Evolutionary conservation across 2,329 filamentous ascomycete genomes (phyloP).

Genomic region (Fusarium aywerte): DNA sequence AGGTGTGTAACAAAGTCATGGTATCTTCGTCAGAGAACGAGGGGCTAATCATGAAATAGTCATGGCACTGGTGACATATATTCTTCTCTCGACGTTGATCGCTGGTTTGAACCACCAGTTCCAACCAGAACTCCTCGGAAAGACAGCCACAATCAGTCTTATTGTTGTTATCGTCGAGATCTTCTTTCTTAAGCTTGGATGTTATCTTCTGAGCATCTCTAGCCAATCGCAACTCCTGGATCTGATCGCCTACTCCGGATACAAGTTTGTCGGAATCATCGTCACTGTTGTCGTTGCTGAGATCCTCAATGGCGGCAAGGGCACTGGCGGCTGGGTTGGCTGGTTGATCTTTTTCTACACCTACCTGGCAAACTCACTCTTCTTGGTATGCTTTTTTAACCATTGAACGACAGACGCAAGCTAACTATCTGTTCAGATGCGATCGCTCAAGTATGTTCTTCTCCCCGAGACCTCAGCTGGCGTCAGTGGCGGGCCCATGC

Average conservation of each 20-base stretch:
- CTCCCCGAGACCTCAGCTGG: conserved; percentile 82
- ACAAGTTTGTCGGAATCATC: conserved; percentile 98
- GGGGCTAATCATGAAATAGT: conserved; percentile 58
- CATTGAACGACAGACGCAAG: background rate
- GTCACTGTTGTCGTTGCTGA: conserved; percentile 84
- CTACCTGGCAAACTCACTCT: conserved; percentile 93
- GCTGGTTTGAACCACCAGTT: conserved; percentile 92
- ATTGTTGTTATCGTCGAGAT: conserved; percentile 89
- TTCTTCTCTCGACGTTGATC: conserved; percentile 89
- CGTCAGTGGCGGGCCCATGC: conserved; percentile 71
- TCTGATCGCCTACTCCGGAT: conserved; percentile 94
- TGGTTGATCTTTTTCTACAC: conserved; percentile 93
- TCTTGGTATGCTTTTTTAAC: conserved; percentile 73
- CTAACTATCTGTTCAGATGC: conserved; percentile 68
- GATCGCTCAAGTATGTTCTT: conserved; percentile 94
- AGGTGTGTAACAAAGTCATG: conserved; percentile 50
- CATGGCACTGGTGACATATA: conserved; percentile 98
- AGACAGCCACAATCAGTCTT: conserved; percentile 85
- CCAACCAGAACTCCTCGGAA: conserved; percentile 91
- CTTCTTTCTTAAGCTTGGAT: conserved; percentile 87
- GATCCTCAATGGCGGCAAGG: conserved; percentile 78
- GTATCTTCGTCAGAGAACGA: no score
- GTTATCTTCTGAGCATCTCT: conserved; percentile 92
- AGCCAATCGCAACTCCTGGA: conserved; percentile 95
- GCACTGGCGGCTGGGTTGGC: conserved; percentile 87